Percentiles rank a stretch among this genome's conserved stretches.
phyloP scores from a whole-genome alignment of 83 land plant genomes.

The Picea abies region DNA sequence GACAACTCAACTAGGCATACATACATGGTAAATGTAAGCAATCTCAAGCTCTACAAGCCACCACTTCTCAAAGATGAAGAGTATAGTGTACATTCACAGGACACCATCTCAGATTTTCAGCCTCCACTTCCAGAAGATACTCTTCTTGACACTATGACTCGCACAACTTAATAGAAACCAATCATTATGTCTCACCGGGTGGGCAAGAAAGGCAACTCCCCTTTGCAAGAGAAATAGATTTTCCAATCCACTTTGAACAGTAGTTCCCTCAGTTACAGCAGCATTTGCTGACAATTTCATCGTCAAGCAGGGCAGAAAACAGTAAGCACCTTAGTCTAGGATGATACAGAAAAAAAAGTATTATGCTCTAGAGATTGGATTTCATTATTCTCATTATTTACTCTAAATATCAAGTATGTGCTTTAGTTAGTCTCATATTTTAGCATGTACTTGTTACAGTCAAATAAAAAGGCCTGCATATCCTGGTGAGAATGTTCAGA shows the following conservation, averaged over 20 bases:
- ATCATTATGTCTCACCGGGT: neutral
- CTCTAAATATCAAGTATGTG: too few relatives aligned
- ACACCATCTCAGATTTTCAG: neutral
- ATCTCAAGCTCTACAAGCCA: neutral
- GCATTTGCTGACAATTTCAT: neutral
- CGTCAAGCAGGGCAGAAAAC: neutral
- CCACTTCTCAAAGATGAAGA: neutral
- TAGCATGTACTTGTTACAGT: too few relatives aligned
- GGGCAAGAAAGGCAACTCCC: neutral
- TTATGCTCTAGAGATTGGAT: too few relatives aligned
- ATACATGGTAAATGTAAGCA: neutral
- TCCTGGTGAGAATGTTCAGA: too few relatives aligned
- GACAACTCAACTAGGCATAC: neutral
- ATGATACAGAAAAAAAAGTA: too few relatives aligned
- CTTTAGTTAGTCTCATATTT: too few relatives aligned
- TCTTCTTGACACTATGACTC: neutral
- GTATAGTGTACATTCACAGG: neutral
- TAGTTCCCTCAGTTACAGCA: neutral
- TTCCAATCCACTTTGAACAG: neutral
- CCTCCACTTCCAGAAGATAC: neutral
- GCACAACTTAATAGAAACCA: neutral
- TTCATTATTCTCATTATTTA: too few relatives aligned
- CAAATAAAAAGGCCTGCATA: too few relatives aligned
- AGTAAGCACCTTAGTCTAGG: neutral
- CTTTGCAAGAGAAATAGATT: neutral